Conservation (phyloP, 140 eudicot genomes). For the Oenanthe javanica region DNA sequence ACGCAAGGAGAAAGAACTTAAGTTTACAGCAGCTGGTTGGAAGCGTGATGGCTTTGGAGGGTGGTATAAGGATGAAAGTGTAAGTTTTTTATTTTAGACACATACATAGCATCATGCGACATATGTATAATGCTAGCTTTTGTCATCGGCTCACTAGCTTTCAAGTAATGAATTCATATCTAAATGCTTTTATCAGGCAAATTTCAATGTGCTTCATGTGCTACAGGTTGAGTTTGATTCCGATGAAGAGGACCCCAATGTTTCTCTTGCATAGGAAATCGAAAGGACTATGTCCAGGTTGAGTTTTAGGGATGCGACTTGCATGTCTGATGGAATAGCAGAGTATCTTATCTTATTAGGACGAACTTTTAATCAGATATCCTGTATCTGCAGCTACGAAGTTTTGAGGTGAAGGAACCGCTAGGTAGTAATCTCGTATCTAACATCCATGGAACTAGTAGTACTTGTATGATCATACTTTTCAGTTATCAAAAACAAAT, state of each 20-base stretch:
- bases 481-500: background rate
- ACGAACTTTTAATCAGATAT: no score
- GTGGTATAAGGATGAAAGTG: constrained; percentile 81
- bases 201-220: constrained; percentile 6
- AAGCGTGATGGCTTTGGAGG: constrained; percentile 69
- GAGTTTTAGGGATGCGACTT: background rate
- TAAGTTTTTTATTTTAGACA: constrained; percentile 17
- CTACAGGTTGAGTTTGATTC: constrained; percentile 75
- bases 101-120: background rate
- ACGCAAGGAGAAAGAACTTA: constrained; percentile 56
- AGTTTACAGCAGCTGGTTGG: constrained; percentile 75
- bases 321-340: no score
- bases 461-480: background rate
- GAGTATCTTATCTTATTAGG: no score
- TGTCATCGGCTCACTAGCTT: background rate
- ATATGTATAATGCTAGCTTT: background rate
- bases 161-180: background rate
- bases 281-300: background rate
- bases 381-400: background rate
- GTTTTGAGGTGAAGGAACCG: background rate
- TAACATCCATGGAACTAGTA: background rate
- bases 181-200: background rate
- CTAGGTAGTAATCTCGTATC: background rate
- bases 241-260: constrained; percentile 85
- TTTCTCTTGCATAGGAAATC: constrained; percentile 19